phyloP scores from a whole-genome alignment of 2,329 filamentous ascomycete species.

The Aspergillus ustus region DNA sequence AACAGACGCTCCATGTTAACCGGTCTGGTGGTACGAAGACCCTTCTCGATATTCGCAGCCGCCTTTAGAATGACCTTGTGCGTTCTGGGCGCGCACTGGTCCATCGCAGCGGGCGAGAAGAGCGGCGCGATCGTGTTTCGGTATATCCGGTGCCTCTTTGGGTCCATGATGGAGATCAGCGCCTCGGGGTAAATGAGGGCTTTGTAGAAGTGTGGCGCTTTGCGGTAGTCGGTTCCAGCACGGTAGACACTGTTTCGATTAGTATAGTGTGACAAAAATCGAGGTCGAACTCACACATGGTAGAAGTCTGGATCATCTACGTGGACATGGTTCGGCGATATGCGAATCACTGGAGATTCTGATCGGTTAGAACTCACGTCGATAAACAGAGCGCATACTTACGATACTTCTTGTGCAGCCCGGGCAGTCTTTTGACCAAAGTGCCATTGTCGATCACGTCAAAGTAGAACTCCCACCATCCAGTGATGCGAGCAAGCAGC shows the following conservation, averaged over 20 bases:
- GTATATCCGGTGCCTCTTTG: not conserved
- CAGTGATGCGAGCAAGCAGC: conserved; percentile 8
- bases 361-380: not conserved
- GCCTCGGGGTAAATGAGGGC: not conserved
- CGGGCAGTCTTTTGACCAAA: conserved; percentile 5
- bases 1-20: not conserved
- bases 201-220: conserved; percentile 3
- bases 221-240: not conserved
- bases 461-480: conserved; percentile 20
- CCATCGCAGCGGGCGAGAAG: conserved; percentile 1
- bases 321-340: conserved; percentile 19
- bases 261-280: not conserved
- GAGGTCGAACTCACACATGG: not conserved
- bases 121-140: conserved; percentile 4
- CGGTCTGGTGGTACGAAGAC: not conserved
- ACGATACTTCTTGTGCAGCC: conserved; percentile 18
- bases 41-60: not conserved
- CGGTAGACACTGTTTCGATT: not conserved
- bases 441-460: conserved; percentile 15
- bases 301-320: conserved; percentile 17
- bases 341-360: conserved; percentile 16
- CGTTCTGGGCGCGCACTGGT: not conserved
- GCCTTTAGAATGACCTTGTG: not conserved
- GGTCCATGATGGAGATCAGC: not conserved
- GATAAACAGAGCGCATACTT: not conserved